Base-by-base conservation (phyloP, 1,284 basidiomycete species). In the Athelia sp. region DNA sequence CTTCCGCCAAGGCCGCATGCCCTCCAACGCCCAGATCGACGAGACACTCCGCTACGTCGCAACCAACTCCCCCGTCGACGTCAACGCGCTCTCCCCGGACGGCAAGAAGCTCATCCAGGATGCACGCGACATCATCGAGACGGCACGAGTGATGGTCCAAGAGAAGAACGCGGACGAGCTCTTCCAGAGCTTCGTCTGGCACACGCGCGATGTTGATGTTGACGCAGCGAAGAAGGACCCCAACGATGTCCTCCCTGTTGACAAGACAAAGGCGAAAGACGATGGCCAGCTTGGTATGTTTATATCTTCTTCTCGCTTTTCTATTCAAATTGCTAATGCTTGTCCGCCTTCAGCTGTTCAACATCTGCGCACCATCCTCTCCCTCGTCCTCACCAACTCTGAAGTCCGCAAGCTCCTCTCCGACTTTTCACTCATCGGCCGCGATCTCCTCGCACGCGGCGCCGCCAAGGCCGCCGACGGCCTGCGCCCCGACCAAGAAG, bases 81-180 rank as follows among this genome's bases (percentile, higher is more conserved):
- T 77, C 50, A 60, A 69, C 49, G 74, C 81, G 62, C 79, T 97
- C 46, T 93, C 89, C 0, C 71, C 78, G 1, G 87, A 92, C 13
- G 93, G 93, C 48, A 76, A 78, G 56, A 80, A 79, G 53, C 82
- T 98, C 54, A 71, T 94, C 43, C 72, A 82, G 49, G 92, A 96
- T 62, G 68, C 79, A 15, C 79, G 82, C 38, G 79, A 87, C 45
- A 84, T 93, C 60, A 75, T 92, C 52, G 77, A 81, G 54, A 89
- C 88, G 4, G 72, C 81, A 0, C 79, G 84, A 22, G 61, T 76
- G 34, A 84, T 93, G 50, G 81, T 95, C 18, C 60, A 72, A 46
- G 74, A 87, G 60, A 96, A 96, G 79, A 97, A 97, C 67, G 72
- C 76, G 22, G 93, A 95, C 61, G 92, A 96, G 71, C 76, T 95